Conservation (phyloP, 2,329 filamentous ascomycete genomes). For the Ophiostoma triangulosporum region DNA sequence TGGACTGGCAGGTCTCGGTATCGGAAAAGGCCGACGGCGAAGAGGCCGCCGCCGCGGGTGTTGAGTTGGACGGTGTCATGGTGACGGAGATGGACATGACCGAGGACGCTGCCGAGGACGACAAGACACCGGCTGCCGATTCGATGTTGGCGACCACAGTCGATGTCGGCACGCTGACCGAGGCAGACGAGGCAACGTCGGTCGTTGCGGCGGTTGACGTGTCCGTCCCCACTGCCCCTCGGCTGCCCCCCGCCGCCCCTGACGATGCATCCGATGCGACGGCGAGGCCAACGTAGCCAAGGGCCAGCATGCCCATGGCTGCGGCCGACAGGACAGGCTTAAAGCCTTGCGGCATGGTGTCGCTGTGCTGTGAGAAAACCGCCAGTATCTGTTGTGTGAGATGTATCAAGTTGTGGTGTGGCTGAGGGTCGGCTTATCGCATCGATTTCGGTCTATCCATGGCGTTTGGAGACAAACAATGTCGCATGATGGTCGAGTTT, state of each 20-base stretch:
- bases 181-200: neutral
- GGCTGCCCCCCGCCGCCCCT: neutral
- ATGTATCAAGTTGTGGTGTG: neutral
- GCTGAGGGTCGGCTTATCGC: neutral
- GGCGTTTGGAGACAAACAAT: neutral
- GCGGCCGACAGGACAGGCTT: slow-evolving; percentile 14
- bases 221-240: neutral
- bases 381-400: neutral
- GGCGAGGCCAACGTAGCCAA: slow-evolving; percentile 11
- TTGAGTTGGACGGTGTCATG: neutral
- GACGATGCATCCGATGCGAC: slow-evolving; percentile 7
- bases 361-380: neutral
- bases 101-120: neutral
- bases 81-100: slow-evolving; percentile 3
- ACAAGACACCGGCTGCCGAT: neutral
- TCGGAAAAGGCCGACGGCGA: slow-evolving; percentile 11
- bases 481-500: slow-evolving; percentile 2
- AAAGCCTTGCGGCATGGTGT: slow-evolving; percentile 12
- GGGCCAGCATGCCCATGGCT: slow-evolving; percentile 13
- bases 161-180: neutral
- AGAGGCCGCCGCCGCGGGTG: neutral
- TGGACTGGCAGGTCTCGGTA: slow-evolving; percentile 35
- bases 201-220: neutral
- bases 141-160: neutral
- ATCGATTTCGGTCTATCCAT: slow-evolving; percentile 5